phyloP scores from a whole-genome alignment of 2,329 filamentous ascomycete genomes.

The Fusarium sp. region DNA sequence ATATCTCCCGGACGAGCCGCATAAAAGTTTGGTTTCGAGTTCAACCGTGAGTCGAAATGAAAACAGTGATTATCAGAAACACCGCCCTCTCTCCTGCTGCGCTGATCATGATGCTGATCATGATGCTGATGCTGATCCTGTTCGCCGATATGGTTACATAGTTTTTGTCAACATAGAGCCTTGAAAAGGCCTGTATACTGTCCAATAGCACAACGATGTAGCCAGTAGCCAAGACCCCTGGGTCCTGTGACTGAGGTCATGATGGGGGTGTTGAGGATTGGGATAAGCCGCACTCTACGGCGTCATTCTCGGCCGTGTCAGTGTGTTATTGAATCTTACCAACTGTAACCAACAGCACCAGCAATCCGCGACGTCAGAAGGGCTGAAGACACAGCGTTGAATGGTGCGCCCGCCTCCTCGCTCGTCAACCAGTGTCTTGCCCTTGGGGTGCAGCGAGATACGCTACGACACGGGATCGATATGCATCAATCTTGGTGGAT shows the following conservation, averaged over 20 bases:
- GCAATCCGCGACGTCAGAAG: slow-evolving; percentile 19
- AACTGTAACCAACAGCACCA: slow-evolving; percentile 7
- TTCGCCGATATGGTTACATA: neutral
- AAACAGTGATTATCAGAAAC: slow-evolving; percentile 6
- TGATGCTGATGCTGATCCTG: neutral
- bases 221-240: slow-evolving; percentile 17
- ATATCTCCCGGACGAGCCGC: slow-evolving; percentile 31
- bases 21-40: slow-evolving; percentile 1
- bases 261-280: slow-evolving; percentile 24
- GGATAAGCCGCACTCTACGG: slow-evolving; percentile 41
- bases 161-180: neutral
- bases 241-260: slow-evolving; percentile 18
- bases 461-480: slow-evolving; percentile 1
- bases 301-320: slow-evolving; percentile 43
- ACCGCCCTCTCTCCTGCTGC: neutral
- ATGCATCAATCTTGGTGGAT: slow-evolving; percentile 19
- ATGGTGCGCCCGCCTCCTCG: slow-evolving; percentile 10
- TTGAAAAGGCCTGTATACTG: neutral
- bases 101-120: slow-evolving; percentile 12
- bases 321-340: slow-evolving; percentile 38
- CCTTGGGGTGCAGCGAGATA: slow-evolving; percentile 7
- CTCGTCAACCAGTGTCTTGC: slow-evolving; percentile 5
- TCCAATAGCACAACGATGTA: neutral
- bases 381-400: slow-evolving; percentile 8
- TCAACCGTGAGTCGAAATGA: neutral